Evolutionary conservation across 768 basidiomycete genomes (phyloP), one percentile per base, ranked within the genome.

Genomic region (Pleurotus tuber-regium): DNA sequence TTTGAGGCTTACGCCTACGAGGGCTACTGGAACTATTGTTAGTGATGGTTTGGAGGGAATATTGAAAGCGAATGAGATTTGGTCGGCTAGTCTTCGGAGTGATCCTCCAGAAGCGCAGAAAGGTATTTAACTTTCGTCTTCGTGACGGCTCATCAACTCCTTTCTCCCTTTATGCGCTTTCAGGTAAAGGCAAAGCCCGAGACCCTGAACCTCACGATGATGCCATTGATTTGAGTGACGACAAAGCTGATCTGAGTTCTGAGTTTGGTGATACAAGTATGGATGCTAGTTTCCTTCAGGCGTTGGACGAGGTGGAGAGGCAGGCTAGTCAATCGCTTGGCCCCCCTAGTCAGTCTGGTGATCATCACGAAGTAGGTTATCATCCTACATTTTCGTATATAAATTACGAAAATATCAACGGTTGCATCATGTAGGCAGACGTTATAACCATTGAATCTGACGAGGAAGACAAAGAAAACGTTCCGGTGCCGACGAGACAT

Each of bases 381-480:
- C n/a, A n/a, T n/a, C n/a, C n/a, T n/a, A n/a, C n/a, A n/a, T n/a
- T n/a, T n/a, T n/a, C n/a, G n/a, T n/a, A n/a, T n/a, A n/a, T n/a
- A n/a, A n/a, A n/a, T n/a, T n/a, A n/a, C n/a, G n/a, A n/a, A n/a
- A n/a, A n/a, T n/a, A n/a, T n/a, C n/a, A n/a, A n/a, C n/a, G n/a
- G n/a, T n/a, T n/a, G n/a, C n/a, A n/a, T n/a, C n/a, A n/a, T 18
- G 29, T n/a, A 40, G 14, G 19, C 50, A 19, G 67, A 75, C 40
- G 60, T 75, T 4, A 77, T 80, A 42, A 63, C 63, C 28, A 72
- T 77, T 42, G 70, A 62, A 6, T 69, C 75, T 31, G 77, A 78
- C 9, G 70, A 74, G 23, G 77, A 77, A 12, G 79, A 85, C 58
- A 85, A 86, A 62, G 86, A 87, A 66, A 87, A 87, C 59, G 64